Conservation (phyloP, 495 filamentous ascomycete species). For the Hypoxylon trugodes region DNA sequence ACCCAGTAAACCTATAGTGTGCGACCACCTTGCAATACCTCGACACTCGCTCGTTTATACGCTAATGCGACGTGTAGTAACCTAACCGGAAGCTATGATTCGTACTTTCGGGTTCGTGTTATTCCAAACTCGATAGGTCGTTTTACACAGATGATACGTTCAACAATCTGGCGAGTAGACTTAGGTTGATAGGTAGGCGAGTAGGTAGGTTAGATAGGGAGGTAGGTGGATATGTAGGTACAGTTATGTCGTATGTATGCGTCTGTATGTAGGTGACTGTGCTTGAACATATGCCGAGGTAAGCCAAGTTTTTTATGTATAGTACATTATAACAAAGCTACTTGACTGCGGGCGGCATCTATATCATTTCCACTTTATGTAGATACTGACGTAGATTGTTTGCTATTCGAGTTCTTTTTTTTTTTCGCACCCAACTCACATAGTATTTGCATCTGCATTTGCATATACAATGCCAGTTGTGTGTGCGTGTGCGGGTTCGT, state of each 20-base stretch:
- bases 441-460: constrained; percentile 18
- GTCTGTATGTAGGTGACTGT: too few relatives aligned
- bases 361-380: constrained; percentile 18
- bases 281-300: constrained; percentile 36
- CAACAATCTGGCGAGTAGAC: constrained; percentile 2
- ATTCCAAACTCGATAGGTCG: constrained; percentile 18
- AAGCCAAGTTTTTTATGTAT: constrained; percentile 14
- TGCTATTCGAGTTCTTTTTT: constrained; percentile 11
- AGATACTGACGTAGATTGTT: constrained; percentile 3
- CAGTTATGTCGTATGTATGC: too few relatives aligned
- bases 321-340: constrained; percentile 11
- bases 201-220: too few relatives aligned
- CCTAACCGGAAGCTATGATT: constrained; percentile 24
- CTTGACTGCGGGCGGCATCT: constrained; percentile 13
- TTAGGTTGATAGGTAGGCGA: not conserved
- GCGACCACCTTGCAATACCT: constrained; percentile 28
- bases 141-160: constrained; percentile 11
- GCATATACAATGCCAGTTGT: constrained; percentile 11
- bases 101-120: constrained; percentile 18
- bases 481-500: constrained; percentile 19
- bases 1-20: constrained; percentile 23
- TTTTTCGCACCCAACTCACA: too few relatives aligned
- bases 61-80: constrained; percentile 3
- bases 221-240: too few relatives aligned
- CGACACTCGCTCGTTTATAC: constrained; percentile 5